Percentiles rank a stretch among this genome's conserved stretches.
phyloP scores from a whole-genome alignment of 495 filamentous ascomycete genomes.

The Xylaria telfairii region DNA sequence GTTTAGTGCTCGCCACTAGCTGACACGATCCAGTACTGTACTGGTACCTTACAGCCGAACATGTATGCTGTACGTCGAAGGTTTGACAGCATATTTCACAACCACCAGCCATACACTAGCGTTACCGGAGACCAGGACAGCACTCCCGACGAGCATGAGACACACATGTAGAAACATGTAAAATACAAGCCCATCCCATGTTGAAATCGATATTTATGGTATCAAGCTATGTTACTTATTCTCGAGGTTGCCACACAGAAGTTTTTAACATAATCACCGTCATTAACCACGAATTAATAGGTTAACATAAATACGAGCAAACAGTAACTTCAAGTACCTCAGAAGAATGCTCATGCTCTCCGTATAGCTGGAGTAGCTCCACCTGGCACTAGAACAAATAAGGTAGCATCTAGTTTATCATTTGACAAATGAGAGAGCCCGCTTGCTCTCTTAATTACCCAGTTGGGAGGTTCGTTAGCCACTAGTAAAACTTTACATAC shows the following conservation, averaged over 20 bases:
- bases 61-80: neutral
- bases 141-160: too few relatives aligned
- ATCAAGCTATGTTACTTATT: neutral
- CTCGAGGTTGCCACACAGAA: neutral
- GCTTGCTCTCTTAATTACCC: neutral
- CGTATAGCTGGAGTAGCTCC: too few relatives aligned
- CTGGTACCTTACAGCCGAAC: conserved; percentile 14
- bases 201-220: neutral
- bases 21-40: neutral
- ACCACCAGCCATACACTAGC: neutral
- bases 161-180: too few relatives aligned
- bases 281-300: neutral
- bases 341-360: too few relatives aligned
- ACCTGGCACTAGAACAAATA: neutral
- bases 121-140: neutral
- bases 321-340: neutral
- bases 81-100: neutral
- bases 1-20: conserved; percentile 7
- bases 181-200: neutral
- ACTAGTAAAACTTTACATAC: neutral
- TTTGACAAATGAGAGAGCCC: conserved; percentile 5
- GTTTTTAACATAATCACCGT: neutral
- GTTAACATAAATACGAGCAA: neutral
- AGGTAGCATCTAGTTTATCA: neutral
- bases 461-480: neutral